These are phyloP conservation scores for Agrocybe praecox DNA, from an alignment of 768 basidiomycete species.

Conservation along the genomic window DNA sequence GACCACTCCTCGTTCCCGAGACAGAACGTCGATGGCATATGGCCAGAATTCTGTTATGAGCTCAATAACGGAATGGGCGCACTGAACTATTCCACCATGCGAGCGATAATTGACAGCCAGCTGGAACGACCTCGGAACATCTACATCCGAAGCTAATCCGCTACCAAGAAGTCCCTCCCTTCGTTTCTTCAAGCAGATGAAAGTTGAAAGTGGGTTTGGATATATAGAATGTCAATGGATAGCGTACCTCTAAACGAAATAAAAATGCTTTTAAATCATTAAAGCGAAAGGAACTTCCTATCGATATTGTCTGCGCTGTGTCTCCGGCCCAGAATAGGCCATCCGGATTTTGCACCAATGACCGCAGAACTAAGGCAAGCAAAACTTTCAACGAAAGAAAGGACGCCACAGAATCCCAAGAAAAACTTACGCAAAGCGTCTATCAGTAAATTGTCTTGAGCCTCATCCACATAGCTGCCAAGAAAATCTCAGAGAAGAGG, in stretches of 20 bases:
- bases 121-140: conserved; percentile 44
- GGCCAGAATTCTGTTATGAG: conserved; percentile 68
- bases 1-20: conserved; percentile 55
- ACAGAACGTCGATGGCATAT: conserved; percentile 60
- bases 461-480: conserved; percentile 73
- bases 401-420: background rate
- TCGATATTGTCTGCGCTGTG: conserved; percentile 77
- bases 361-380: conserved; percentile 51
- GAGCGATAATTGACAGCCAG: conserved; percentile 73
- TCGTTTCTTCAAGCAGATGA: conserved; percentile 3
- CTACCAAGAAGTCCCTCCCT: background rate
- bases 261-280: conserved; percentile 71
- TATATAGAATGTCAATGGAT: too few relatives aligned
- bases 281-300: conserved; percentile 74
- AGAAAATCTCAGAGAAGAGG: background rate
- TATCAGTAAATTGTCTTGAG: conserved; percentile 71
- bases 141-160: conserved; percentile 13
- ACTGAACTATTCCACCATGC: conserved; percentile 71
- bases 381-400: background rate
- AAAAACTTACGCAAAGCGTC: conserved; percentile 55
- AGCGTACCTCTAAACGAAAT: conserved; percentile 57
- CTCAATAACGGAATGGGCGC: conserved; percentile 64
- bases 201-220: too few relatives aligned
- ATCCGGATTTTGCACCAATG: conserved; percentile 62
- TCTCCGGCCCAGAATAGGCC: conserved; percentile 83